Evolutionary conservation across 805 yeast species (phyloP).

Genomic region (Hanseniaspora jakobsenii): DNA sequence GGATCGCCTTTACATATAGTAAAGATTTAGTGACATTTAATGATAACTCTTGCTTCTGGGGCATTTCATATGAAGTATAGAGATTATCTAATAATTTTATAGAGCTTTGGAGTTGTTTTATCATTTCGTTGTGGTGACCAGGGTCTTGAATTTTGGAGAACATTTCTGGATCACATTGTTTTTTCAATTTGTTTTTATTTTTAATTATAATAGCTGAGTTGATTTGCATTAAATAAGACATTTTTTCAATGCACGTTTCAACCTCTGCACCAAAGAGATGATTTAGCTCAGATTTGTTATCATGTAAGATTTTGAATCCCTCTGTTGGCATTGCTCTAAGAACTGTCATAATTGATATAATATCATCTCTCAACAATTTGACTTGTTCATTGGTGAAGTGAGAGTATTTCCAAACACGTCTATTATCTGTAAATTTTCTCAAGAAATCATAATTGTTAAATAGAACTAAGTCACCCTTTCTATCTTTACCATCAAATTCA

Average conservation of each 20-base stretch:
- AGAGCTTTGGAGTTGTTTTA: neutral
- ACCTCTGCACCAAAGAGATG: neutral
- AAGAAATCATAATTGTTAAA: conserved; percentile 7
- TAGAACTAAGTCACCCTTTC: conserved; percentile 10
- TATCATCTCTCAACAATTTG: conserved; percentile 6
- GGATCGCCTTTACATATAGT: conserved; percentile 31
- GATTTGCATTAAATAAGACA: neutral
- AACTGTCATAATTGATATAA: conserved; percentile 4
- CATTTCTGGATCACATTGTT: too few relatives aligned
- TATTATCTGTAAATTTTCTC: neutral
- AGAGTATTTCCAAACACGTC: conserved; percentile 2
- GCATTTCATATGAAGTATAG: neutral
- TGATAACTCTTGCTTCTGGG: neutral
- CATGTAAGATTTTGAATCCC: neutral
- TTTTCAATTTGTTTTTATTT: too few relatives aligned
- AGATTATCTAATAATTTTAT: neutral
- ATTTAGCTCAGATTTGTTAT: neutral
- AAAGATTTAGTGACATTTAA: conserved; percentile 14
- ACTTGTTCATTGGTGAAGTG: conserved; percentile 2
- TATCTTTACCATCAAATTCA: neutral
- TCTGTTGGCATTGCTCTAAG: conserved; percentile 11
- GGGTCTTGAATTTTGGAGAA: too few relatives aligned
- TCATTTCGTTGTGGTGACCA: neutral
- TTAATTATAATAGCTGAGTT: neutral
- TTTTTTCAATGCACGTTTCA: neutral